Evolutionary conservation across 441 rosid species (phyloP), one percentile per base, ranked within the genome.

Genomic region (Capsella rubella): DNA sequence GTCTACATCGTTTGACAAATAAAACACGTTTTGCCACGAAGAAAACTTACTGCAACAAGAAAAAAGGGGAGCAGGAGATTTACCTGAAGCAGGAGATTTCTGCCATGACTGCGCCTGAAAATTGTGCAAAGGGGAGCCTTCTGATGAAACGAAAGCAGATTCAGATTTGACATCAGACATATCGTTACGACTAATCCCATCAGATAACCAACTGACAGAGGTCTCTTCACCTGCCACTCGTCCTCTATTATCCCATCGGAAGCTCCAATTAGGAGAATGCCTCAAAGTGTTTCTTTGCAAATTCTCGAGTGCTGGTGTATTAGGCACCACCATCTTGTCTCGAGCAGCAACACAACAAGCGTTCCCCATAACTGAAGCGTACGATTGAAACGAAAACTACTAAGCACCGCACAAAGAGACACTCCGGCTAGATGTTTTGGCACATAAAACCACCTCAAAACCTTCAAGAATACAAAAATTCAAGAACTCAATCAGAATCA

Each of bases 191-290:
- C 85, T 82, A 63, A 83, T 77, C 37, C 83, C 90, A 84, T 88
- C 95, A 18, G 97, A 84, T 68, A 87, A 78, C 91, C 93, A 91
- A 69, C 89, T 82, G 14, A 87, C 63, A 35, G 99, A 88, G 58
- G 92, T 78, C 52, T 96, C 99, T 80, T 96, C 99, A 49, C 97
- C 98, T 0, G 98, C 98, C 21, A 96, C 98, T 27, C 97, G 91
- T 57, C 98, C 94, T 76, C 97, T 80, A 58, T 87, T 87, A 71
- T 96, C 99, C 99, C 99, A 91, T 54, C 90, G 82, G 62, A 91
- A 89, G 82, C 94, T 93, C 99, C 98, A 93, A 4, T 89, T 82
- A 0, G 99, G 99, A 12, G 99, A 96, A 84, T 85, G 53, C 56
- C 95, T 85, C 25, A 85, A 52, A 84, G 87, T 95, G 84, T 89